Evolutionary conservation across 1,284 basidiomycete species (phyloP), one percentile per base, ranked within the genome.

Genomic region (Apiotrichum sp.): DNA sequence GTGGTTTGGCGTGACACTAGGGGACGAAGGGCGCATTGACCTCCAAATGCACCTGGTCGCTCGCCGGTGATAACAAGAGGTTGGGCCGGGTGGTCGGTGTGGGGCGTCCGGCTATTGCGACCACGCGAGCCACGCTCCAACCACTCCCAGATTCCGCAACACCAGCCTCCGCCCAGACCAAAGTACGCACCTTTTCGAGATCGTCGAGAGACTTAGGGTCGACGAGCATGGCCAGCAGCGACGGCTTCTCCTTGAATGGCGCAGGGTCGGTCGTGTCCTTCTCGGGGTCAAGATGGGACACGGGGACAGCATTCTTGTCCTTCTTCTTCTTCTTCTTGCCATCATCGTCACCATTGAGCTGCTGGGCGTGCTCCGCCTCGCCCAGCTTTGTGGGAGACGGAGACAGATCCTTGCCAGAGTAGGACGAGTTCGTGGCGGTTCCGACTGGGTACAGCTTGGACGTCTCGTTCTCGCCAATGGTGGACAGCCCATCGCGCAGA

Each of bases 211-310:
- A 77, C 57, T 78, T 78, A 33, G 93, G 92, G 72, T 98, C 93
- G 48, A 98, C 84, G 48, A 98, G 82, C 59, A 85, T 83, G 22
- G 92, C 92, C 5, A 98, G 84, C 53, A 81, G 79, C 59, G 82
- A 84, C 0, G 93, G 90, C 56, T 82, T 84, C 68, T 86, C 84
- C 9, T 69, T 65, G 70, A 89, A 91, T 0, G 89, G 87, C 0
- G 82, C 74, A 0, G 86, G 83, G 71, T 93, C 83, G 43, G 82
- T 79, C n/a, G 78, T 78, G 42, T 82, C 81, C 63, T 87, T 86
- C 16, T 71, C 65, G 1, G 74, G 72, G 64, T 78, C 72, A 56
- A 76, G 58, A 62, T 75, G 67, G 34, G 62, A 50, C 43, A 72
- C 67, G 34, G 68, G 69, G 34, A 69, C 65, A 29, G 68, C 70